A percentile compares a stretch with the other conserved stretches of the same genome.
These are phyloP conservation scores for Protomyces lactucae-debilis DNA, from an alignment of 1,139 yeast genomes.

Conservation along the genomic window DNA sequence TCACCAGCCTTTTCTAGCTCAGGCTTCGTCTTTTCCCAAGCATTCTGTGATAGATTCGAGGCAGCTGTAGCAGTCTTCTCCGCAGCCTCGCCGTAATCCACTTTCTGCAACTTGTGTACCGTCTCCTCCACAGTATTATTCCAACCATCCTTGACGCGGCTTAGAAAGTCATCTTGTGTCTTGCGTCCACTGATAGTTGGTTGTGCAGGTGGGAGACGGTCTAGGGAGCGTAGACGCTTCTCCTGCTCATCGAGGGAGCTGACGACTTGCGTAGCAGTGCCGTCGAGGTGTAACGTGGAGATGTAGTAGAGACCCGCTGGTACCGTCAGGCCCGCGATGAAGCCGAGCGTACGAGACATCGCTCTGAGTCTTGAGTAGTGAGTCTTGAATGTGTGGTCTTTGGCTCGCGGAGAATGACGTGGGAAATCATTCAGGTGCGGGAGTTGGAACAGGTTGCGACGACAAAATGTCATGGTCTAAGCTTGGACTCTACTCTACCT, in stretches of 20 bases:
- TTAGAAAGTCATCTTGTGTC: constrained; percentile 5
- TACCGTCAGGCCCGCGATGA: constrained; percentile 23
- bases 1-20: constrained; percentile 7
- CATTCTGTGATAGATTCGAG: not conserved
- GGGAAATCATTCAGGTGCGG: not conserved
- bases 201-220: not conserved
- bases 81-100: constrained; percentile 8
- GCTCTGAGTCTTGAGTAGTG: not conserved
- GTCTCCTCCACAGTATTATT: constrained; percentile 15
- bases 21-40: constrained; percentile 11
- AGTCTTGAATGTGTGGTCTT: not conserved
- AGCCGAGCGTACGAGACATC: constrained; percentile 21
- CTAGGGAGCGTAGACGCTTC: constrained; percentile 2
- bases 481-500: too few species aligned
- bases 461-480: not conserved
- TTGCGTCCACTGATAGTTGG: constrained; percentile 4
- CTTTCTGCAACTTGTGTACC: constrained; percentile 12
- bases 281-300: constrained; percentile 15
- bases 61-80: constrained; percentile 6
- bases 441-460: not conserved
- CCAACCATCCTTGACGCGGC: constrained; percentile 22
- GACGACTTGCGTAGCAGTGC: constrained; percentile 13
- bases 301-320: constrained; percentile 21
- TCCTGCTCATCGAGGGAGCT: constrained; percentile 17
- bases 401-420: not conserved